A percentile compares a stretch with the other conserved stretches of the same genome.
Evolutionary conservation across 2,329 filamentous ascomycete species (phyloP).

Genomic region (Sarocladium brachiariae): DNA sequence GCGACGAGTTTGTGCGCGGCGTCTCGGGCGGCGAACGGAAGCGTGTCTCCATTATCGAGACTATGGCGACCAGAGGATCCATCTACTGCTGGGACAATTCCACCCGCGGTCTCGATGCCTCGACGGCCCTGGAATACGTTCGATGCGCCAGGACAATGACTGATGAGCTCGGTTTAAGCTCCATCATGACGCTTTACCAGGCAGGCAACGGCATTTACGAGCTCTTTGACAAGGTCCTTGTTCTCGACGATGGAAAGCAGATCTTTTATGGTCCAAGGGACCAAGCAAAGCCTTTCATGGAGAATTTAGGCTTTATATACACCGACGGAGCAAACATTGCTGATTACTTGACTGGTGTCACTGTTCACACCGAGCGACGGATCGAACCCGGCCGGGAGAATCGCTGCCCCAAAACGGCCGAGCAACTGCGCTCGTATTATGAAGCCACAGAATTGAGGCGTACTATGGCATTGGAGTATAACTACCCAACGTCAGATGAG

Average conservation of each 20-base stretch:
- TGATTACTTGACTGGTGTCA: slow-evolving; percentile 63
- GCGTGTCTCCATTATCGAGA: slow-evolving; percentile 58
- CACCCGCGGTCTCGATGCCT: slow-evolving; percentile 62
- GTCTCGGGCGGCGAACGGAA: slow-evolving; percentile 69
- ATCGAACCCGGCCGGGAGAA: slow-evolving; percentile 50
- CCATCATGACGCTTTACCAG: slow-evolving; percentile 61
- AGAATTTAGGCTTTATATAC: slow-evolving; percentile 55
- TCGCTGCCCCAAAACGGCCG: slow-evolving; percentile 36
- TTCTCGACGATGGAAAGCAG: slow-evolving; percentile 60
- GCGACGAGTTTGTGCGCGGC: slow-evolving; percentile 68
- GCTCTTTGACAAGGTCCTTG: slow-evolving; percentile 64
- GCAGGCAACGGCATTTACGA: slow-evolving; percentile 57
- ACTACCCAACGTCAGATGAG: slow-evolving; percentile 14
- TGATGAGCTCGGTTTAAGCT: slow-evolving; percentile 57
- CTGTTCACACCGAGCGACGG: slow-evolving; percentile 54
- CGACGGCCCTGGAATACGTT: slow-evolving; percentile 65
- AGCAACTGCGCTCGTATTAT: slow-evolving; percentile 40
- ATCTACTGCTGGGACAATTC: slow-evolving; percentile 62
- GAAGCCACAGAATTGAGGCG: slow-evolving; percentile 42
- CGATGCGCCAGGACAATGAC: slow-evolving; percentile 53
- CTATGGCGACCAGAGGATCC: slow-evolving; percentile 44
- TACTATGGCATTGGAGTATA: slow-evolving; percentile 47
- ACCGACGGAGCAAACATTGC: slow-evolving; percentile 49
- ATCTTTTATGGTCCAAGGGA: slow-evolving; percentile 57
- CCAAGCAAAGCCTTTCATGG: slow-evolving; percentile 60